Evolutionary conservation across 1,284 basidiomycete genomes (phyloP).

Genomic region (Papiliotrema nemorosa): DNA sequence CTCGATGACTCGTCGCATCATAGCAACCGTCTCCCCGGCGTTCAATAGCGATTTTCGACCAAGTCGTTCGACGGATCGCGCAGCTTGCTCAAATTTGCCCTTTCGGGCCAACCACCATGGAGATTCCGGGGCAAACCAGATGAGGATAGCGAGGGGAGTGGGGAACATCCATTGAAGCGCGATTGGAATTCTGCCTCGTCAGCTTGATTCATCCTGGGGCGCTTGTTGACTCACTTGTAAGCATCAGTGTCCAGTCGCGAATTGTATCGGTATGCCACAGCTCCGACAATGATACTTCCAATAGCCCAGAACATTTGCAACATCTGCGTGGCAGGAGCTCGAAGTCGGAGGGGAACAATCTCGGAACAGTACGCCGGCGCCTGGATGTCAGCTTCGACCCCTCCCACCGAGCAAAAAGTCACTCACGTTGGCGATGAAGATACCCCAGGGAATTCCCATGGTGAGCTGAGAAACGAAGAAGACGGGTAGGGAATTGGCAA

Average conservation of each 20-base stretch:
- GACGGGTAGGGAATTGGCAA: conserved; percentile 32
- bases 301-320: conserved; percentile 42
- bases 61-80: conserved; percentile 23
- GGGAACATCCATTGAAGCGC: conserved; percentile 42
- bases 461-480: conserved; percentile 27
- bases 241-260: conserved; percentile 8
- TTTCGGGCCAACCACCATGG: conserved; percentile 54
- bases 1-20: conserved; percentile 33
- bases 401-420: no score
- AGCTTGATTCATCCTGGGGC: not conserved
- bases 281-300: conserved; percentile 39
- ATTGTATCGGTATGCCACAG: conserved; percentile 29
- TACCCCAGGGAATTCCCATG: conserved; percentile 13
- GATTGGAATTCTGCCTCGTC: conserved; percentile 21
- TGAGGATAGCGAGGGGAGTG: conserved; percentile 29
- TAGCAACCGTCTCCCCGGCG: conserved; percentile 23
- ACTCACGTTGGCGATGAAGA: conserved; percentile 26
- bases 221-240: conserved; percentile 20
- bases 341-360: conserved; percentile 30
- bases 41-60: conserved; percentile 15
- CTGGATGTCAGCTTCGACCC: no score
- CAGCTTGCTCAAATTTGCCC: conserved; percentile 48
- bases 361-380: conserved; percentile 32
- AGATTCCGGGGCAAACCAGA: conserved; percentile 35
- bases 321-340: conserved; percentile 28